Evolutionary conservation across 2,329 filamentous ascomycete species (phyloP), one percentile per base, ranked within the genome.

Genomic region (Trichothecium roseum): DNA sequence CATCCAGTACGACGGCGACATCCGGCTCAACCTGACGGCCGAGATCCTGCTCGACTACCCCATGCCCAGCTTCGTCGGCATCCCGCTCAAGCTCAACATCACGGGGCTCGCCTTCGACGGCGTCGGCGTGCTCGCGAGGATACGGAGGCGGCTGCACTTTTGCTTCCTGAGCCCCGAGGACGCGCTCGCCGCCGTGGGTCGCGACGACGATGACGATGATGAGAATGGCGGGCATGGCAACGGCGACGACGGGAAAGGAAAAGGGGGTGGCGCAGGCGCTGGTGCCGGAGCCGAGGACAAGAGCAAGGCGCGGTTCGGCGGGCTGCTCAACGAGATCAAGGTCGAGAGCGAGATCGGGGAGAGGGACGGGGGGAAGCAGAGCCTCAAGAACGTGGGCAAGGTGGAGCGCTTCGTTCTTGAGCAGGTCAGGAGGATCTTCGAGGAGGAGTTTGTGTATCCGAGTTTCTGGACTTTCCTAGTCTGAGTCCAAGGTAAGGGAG

Each of bases 401-500:
- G 91, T 98, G 39, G 91, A 98, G 64, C 83, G 86, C 50, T 98
- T 98, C 56, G 86, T 98, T 38, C 69, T 98, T 40, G 89, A 96
- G 56, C 89, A 96, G 60, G 91, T 98, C 42, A 78, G 89, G 54
- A 76, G 87, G 52, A 96, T 98, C 48, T 96, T 98, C 52, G 91
- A 98, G 60, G 91, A 96, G 54, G 91, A 98, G 57, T 91, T 96
- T 62, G 88, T 96, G 42, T 96, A 94, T 62, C 91, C 91, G 30
- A 95, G 88, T 59, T 96, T 93, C 60, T 96, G 89, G 88, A 96
- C 89, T 1, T 95, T 96, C 57, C 64, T 98, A 49, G 81, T 96
- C 30, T 94, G 60, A 51, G 27, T 8, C 14, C 17, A 35, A 18
- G 17, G 18, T 10, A 24, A 24, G 6, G 20, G 20, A 24, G 20